Evolutionary conservation across 192 early-diverging fungal genomes (phyloP).

Genomic region (Backusella parvicylindrica): DNA sequence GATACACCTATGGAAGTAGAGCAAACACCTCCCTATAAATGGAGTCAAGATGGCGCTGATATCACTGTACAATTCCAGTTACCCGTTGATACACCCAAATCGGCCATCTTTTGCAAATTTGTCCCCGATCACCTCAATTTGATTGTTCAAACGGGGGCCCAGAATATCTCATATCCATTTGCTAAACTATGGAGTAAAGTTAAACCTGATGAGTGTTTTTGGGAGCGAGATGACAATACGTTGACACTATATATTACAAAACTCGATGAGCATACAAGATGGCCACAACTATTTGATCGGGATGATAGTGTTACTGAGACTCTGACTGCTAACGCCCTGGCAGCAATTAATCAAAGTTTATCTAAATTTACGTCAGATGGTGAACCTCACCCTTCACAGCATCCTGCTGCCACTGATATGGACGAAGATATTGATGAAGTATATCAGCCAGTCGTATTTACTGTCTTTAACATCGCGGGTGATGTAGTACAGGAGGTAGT

Average conservation of each 20-base stretch:
- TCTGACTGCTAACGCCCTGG: conserved; percentile 56
- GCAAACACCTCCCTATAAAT: conserved; percentile 50
- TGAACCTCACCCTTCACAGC: conserved; percentile 15
- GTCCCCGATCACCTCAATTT: conserved; percentile 41
- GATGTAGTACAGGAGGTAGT: conserved; percentile 39
- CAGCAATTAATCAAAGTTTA: conserved; percentile 52
- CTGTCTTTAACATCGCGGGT: conserved; percentile 37
- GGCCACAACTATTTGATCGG: conserved; percentile 62
- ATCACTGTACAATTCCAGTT: conserved; percentile 62
- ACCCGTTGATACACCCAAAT: conserved; percentile 45
- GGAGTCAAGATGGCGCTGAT: conserved; percentile 65
- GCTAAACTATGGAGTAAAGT: conserved; percentile 43
- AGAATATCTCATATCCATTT: conserved; percentile 17
- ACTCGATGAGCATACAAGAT: conserved; percentile 52
- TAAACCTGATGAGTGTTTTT: conserved; percentile 54
- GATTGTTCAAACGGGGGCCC: conserved; percentile 31
- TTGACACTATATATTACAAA: conserved; percentile 65
- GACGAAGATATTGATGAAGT: conserved; percentile 48
- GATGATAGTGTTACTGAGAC: conserved; percentile 61
- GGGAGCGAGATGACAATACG: conserved; percentile 60
- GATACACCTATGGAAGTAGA: not conserved
- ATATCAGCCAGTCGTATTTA: conserved; percentile 38
- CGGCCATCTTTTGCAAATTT: conserved; percentile 59
- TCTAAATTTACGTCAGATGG: conserved; percentile 58
- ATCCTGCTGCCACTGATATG: conserved; percentile 38